Conservation (phyloP, 768 basidiomycete genomes). For the Termitomyces sp. region DNA sequence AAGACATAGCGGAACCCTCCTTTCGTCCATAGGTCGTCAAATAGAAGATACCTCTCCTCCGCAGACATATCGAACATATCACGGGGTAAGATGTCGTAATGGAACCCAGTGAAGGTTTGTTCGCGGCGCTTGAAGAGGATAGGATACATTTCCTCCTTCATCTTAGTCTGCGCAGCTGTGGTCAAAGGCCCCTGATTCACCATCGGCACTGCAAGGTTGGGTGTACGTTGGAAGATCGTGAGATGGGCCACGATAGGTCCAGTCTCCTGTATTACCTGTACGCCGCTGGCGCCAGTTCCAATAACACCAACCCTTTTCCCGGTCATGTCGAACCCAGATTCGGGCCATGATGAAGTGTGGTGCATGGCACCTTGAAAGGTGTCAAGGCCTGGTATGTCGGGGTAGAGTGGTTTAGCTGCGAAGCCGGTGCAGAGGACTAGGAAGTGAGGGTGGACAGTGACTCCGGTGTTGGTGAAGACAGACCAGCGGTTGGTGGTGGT, state of each 20-base stretch:
- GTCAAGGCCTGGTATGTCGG: slow-evolving; percentile 18
- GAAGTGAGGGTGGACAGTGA: slow-evolving; percentile 17
- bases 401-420: slow-evolving; percentile 22
- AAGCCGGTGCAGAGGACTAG: slow-evolving; percentile 24
- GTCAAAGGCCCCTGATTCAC: slow-evolving; percentile 18
- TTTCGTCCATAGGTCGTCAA: slow-evolving; percentile 19
- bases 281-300: slow-evolving; percentile 24
- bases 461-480: slow-evolving; percentile 18
- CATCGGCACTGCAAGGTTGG: slow-evolving; percentile 23
- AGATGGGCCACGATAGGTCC: slow-evolving; percentile 19
- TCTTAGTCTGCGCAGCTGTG: slow-evolving; percentile 11
- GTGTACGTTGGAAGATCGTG: slow-evolving; percentile 27
- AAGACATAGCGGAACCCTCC: slow-evolving; percentile 22
- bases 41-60: slow-evolving; percentile 21
- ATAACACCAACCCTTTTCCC: slow-evolving; percentile 25
- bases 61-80: slow-evolving; percentile 12
- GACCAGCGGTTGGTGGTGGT: slow-evolving; percentile 17
- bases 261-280: slow-evolving; percentile 24
- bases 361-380: slow-evolving; percentile 21
- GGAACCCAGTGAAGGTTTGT: slow-evolving; percentile 20
- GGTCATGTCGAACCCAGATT: slow-evolving; percentile 16
- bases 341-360: slow-evolving; percentile 24
- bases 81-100: slow-evolving; percentile 8
- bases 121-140: slow-evolving; percentile 16
- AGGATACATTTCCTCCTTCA: slow-evolving; percentile 19